Evolutionary conservation across 2,329 filamentous ascomycete species (phyloP), one percentile per base, ranked within the genome.

Genomic region (Fusarium sp.): DNA sequence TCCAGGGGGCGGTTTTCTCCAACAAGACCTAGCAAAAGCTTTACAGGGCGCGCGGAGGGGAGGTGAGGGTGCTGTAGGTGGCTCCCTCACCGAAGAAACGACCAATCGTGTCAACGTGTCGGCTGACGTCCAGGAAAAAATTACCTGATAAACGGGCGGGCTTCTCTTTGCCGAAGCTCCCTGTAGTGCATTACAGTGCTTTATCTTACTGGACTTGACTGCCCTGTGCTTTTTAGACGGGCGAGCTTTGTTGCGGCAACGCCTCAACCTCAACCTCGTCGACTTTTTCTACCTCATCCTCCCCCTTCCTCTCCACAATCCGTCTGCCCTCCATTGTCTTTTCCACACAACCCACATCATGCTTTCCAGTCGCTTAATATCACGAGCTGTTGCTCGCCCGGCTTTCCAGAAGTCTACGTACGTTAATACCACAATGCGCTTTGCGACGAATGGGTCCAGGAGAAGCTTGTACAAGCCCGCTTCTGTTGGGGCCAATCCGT

Each of bases 321-420:
- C 52, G 52, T 65, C 52, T 38, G 43, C 52, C 46, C 64, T 52
- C 75, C 72, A 78, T 81, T 79, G 79, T 67, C 72, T 67, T 74
- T 54, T 66, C 72, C 71, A 71, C 69, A 74, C 69, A 70, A 75
- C 64, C 73, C 71, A 74, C 73, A 74, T 78, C 81, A 92, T 92
- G 90, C 83, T 91, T 81, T 84, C 88, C 74, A 88, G 85, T 80
- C 88, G 88, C 81, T 86, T 90, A 86, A 86, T 90, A 87, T 85
- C 88, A 76, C 86, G 88, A 82, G 84, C 86, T 77, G 84, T 86
- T 80, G 86, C 85, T 79, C 88, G 88, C 80, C 88, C 89, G 79
- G 87, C 79, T 69, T 87, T 90, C 82, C 86, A 84, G 77, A 84
- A 83, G 76, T 86, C 87, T 71, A 85, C 84, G 88, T 90, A 84